A percentile compares a stretch with the other conserved stretches of the same genome.
Evolutionary conservation across 345 rosid species (phyloP).

Genomic region (Populus pruinosa): DNA sequence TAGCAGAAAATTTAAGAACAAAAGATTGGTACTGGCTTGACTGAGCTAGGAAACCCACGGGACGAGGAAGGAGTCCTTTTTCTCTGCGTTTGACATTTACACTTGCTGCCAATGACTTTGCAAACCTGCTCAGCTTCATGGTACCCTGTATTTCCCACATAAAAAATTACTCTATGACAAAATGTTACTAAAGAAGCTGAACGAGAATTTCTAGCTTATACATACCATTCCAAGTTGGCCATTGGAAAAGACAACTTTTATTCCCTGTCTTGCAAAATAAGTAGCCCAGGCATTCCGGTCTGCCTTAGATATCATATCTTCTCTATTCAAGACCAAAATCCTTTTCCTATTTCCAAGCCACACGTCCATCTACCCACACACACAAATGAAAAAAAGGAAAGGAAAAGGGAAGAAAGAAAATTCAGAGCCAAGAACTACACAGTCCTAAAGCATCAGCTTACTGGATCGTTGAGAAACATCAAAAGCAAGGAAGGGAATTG

Average conservation of each 20-base stretch:
- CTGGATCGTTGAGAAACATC: neutral
- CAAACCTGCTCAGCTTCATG: slow-evolving; percentile 70
- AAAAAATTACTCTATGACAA: slow-evolving; percentile 9
- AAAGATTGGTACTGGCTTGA: neutral
- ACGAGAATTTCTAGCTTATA: neutral
- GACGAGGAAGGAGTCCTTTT: slow-evolving; percentile 84
- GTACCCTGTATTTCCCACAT: slow-evolving; percentile 53
- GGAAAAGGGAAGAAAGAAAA: neutral
- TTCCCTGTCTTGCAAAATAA: slow-evolving; percentile 77
- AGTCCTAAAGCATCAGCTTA: neutral
- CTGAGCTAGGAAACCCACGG: slow-evolving; percentile 40
- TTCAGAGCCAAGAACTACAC: neutral
- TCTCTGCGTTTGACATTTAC: slow-evolving; percentile 80
- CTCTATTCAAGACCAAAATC: slow-evolving; percentile 81
- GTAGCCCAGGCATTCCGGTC: slow-evolving; percentile 94
- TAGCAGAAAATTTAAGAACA: no score
- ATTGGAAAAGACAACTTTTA: slow-evolving; percentile 67
- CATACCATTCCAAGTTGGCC: slow-evolving; percentile 80
- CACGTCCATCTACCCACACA: slow-evolving; percentile 59
- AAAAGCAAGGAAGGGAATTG: neutral
- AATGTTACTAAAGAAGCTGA: neutral
- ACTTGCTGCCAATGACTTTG: slow-evolving; percentile 63
- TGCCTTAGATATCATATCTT: slow-evolving; percentile 83
- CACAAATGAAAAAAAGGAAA: neutral
- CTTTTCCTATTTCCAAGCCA: slow-evolving; percentile 96